Base-by-base conservation (phyloP, 2,329 filamentous ascomycete species). In the Pseudofabraea citricarpa region DNA sequence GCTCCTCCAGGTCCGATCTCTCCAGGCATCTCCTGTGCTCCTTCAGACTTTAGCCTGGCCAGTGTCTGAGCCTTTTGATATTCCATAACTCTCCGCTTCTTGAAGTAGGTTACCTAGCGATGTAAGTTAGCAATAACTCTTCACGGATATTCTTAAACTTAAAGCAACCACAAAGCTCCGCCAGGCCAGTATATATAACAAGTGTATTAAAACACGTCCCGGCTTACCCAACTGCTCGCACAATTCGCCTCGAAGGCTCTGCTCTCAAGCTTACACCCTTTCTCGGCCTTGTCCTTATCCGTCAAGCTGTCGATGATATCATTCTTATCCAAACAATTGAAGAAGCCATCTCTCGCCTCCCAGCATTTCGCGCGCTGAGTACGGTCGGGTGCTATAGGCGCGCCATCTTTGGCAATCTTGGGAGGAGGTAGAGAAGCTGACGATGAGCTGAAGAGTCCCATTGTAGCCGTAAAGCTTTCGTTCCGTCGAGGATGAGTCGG, bases 81-180 rank as follows among this genome's bases (percentile, higher is more conserved):
- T 56, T 98, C 93, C 68, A 94, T 91, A 26, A 97, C 88, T 58
- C 93, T 77, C 69, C 90, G 86, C 67, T 96, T 90, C 73, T 97
- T 96, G 70, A 98, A 98, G 67, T 98, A 97, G 68, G 90, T 89
- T 48, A 96, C 87, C 88, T 93, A 56, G 42, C 54, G 19, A 36
- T 16, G 36, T 43, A 13, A 32, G 42, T 53, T 48, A 54, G 50
- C 48, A 45, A 33, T 42, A 16, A 22, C 16, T 12, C 15, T 18
- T 20, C n/a, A 18, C 23, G 42, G 41, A 23, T 24, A 38, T 27
- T 36, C 15, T 4, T 36, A 27, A 19, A 6, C 6, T 13, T 18
- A 5, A 32, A 12, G 4, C 6, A 15, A 32, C 19, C n/a, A 7
- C 29, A 16, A 15, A n/a, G 27, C 13, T 13, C 13, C 12, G 13